Evolutionary conservation across 2,329 filamentous ascomycete genomes (phyloP).

Genomic region (Fusarium sulawesiense): DNA sequence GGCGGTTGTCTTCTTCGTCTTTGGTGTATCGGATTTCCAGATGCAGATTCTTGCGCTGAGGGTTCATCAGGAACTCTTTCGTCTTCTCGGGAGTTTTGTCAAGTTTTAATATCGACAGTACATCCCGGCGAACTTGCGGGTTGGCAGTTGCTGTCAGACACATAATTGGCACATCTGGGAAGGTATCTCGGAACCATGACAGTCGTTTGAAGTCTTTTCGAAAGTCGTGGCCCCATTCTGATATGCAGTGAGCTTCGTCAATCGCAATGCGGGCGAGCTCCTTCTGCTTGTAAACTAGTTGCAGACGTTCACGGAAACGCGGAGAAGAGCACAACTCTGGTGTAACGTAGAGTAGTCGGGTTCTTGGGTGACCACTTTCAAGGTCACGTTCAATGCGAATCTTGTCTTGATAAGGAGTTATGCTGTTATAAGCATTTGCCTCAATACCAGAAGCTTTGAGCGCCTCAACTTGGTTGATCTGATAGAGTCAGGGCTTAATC

Average conservation of each 20-base stretch:
- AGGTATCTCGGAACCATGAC: conserved; percentile 84
- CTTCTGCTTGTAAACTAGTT: conserved; percentile 79
- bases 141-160: conserved; percentile 95
- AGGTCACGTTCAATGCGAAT: conserved; percentile 81
- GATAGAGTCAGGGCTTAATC: conserved; percentile 24
- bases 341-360: conserved; percentile 89
- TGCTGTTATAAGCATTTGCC: conserved; percentile 89
- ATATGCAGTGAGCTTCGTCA: conserved; percentile 97
- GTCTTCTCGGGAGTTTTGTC: conserved; percentile 68
- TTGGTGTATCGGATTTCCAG: conserved; percentile 88
- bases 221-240: conserved; percentile 98
- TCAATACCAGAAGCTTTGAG: conserved; percentile 79
- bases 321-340: conserved; percentile 86
- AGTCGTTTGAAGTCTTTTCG: conserved; percentile 90
- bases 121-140: conserved; percentile 80
- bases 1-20: conserved; percentile 77
- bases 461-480: conserved; percentile 93
- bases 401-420: conserved; percentile 73
- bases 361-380: conserved; percentile 86
- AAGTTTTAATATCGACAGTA: conserved; percentile 79
- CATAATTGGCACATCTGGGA: conserved; percentile 89
- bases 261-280: conserved; percentile 91
- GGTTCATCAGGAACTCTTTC: conserved; percentile 84
- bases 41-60: conserved; percentile 86
- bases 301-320: conserved; percentile 79